Conservation (phyloP, 768 basidiomycete species). For the Suillus alpinus region DNA sequence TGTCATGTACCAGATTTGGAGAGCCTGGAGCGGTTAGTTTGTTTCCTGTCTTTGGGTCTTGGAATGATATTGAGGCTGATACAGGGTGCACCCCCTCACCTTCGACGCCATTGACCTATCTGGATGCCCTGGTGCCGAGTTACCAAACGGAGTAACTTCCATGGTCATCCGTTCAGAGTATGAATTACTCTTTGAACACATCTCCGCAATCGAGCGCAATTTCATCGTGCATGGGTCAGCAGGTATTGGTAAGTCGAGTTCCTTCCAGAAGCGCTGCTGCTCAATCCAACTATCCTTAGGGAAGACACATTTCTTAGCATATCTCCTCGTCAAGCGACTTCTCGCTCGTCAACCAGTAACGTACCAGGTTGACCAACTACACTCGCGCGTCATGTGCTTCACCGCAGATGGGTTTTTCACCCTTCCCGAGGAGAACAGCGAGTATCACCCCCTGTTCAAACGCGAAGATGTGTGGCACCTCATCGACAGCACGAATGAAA, state of each 20-base stretch:
- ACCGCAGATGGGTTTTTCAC: neutral
- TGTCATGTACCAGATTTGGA: neutral
- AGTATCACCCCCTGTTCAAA: neutral
- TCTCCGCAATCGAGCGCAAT: neutral
- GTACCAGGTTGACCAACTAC: neutral
- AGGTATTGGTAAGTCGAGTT: neutral
- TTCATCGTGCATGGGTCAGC: neutral
- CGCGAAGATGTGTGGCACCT: neutral
- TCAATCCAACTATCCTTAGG: neutral
- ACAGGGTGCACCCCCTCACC: neutral
- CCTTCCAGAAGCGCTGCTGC: neutral
- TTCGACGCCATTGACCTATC: neutral
- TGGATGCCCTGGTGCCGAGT: neutral
- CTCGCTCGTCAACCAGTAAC: constrained; percentile 1
- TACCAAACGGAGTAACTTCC: neutral
- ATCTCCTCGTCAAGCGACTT: neutral
- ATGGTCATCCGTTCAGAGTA: constrained; percentile 1
- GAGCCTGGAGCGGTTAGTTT: neutral
- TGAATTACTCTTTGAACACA: neutral
- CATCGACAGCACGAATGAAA: neutral
- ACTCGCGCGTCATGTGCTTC: neutral
- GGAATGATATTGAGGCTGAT: neutral
- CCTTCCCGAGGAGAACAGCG: neutral
- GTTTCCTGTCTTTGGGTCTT: neutral
- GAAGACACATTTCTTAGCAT: neutral